These are phyloP conservation scores for Candida ficus DNA, from an alignment of 805 yeast species.

Conservation along the genomic window DNA sequence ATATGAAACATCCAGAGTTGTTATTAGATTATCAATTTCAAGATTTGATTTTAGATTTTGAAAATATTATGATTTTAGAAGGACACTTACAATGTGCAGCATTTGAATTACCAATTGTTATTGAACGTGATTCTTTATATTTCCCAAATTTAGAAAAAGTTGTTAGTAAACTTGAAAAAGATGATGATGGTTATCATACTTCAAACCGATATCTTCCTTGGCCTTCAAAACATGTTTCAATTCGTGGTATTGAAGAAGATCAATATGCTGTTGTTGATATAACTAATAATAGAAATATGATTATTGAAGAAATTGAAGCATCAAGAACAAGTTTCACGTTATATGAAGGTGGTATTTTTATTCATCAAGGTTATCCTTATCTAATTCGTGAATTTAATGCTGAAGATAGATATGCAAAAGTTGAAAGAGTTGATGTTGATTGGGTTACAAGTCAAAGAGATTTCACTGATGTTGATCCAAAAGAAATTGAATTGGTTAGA, in stretches of 20 bases:
- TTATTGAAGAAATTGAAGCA: slow-evolving; percentile 86
- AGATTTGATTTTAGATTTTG: slow-evolving; percentile 55
- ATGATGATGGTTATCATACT: slow-evolving; percentile 47
- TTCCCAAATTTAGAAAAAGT: slow-evolving; percentile 36
- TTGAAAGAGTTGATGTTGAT: slow-evolving; percentile 83
- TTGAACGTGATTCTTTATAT: slow-evolving; percentile 49
- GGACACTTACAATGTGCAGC: slow-evolving; percentile 95
- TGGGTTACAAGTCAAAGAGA: slow-evolving; percentile 93
- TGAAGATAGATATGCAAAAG: slow-evolving; percentile 77
- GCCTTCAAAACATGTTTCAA: slow-evolving; percentile 72
- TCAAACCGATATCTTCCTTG: slow-evolving; percentile 64
- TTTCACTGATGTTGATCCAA: slow-evolving; percentile 88
- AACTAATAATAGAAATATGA: slow-evolving; percentile 67
- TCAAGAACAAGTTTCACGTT: slow-evolving; percentile 85
- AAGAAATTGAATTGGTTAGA: slow-evolving; percentile 59
- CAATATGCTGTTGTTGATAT: slow-evolving; percentile 86
- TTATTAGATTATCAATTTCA: slow-evolving; percentile 50
- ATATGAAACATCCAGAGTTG: slow-evolving; percentile 61
- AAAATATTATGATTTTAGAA: slow-evolving; percentile 59
- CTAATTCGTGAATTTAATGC: slow-evolving; percentile 79
- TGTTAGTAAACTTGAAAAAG: slow-evolving; percentile 32
- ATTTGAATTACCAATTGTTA: slow-evolving; percentile 63
- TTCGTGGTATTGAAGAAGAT: slow-evolving; percentile 80
- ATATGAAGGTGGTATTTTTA: slow-evolving; percentile 88
- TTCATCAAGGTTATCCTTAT: slow-evolving; percentile 92